Base-by-base conservation (phyloP, 345 rosid species). In the Eutrema heterophyllum region DNA sequence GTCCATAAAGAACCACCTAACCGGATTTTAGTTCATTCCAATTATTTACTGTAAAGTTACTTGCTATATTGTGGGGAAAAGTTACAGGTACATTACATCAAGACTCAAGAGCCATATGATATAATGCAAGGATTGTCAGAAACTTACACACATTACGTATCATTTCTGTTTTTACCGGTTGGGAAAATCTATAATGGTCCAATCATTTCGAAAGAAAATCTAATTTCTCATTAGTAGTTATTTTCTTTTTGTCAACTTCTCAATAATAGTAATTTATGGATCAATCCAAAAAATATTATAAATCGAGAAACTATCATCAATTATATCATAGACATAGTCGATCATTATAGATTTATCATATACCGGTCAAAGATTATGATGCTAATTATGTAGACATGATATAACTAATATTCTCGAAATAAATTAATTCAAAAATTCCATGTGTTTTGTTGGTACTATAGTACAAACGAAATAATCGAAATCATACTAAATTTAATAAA, bases 371-470 rank as follows among this genome's bases (percentile, higher is more conserved):
- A 73, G 78, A 65, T 56, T 32, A 44, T 35, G 56, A 58, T 65
- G 49, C 18, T 64, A 51, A 48, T 43, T 21, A 16, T n/a, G 46
- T 36, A 54, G 56, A 44, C 66, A 65, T 64, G 43, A 36, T 65
- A 54, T 35, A 14, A 21, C 0, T 18, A 62, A 62, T 44, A 55
- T 73, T 44, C 41, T 65, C 40, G 26, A 56, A 41, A 44, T 16
- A 73, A 4, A 24, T 14, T 12, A 33, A 33, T 66, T 57, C 32
- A 9, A 39, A 29, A 49, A 3, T 39, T n/a, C 53, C 78, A 74
- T 74, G 78, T 74, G 78, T 67, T 67, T 40, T 66, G 67, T 66
- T 74, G 66, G 52, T 57, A 24, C 38, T 44, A n/a, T n/a, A 35
- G 29, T 5, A 40, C 32, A 26, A 74, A 15, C 15, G 36, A 56